Base-by-base conservation (phyloP, 2,329 filamentous ascomycete species). In the Plenodomus biglobosus region DNA sequence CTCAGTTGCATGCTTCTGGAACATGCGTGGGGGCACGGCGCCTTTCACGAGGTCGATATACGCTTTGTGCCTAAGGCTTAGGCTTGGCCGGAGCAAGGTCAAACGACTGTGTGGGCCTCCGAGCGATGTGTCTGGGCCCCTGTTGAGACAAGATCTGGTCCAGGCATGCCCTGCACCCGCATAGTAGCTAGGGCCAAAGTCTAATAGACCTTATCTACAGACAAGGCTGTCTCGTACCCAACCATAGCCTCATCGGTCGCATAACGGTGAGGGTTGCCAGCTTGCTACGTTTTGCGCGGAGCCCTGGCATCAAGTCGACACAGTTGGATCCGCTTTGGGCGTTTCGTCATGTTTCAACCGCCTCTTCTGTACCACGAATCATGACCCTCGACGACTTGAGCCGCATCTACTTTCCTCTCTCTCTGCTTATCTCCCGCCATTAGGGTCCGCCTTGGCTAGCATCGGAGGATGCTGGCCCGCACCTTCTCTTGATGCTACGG, bases 321-420 rank as follows among this genome's bases (percentile, higher is more conserved):
- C 64, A 60, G 47, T 37, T 50, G 52, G 59, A 50, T 62, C 62
- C 65, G 59, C 64, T 58, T 62, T 60, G 48, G 51, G 47, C 50
- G 66, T 69, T 69, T 68, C 64, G 62, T 62, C 61, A 52, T 47
- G 66, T 69, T 69, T 68, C 65, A 64, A 58, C 34, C 48, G 52
- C 59, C 53, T 45, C 55, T 42, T 54, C 51, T 52, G 52, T 44
- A 49, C 42, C 58, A 50, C 55, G 55, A 56, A 56, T 52, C 55
- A 58, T 42, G 44, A 47, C 48, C 20, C 36, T 36, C 49, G 35
- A 46, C 46, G 49, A 46, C 54, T 64, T 60, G 48, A 65, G 62
- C 64, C 62, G 58, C 64, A 64, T 47, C 48, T 46, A 48, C 45
- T 60, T 60, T 42, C 44, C 46, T 53, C 20, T 38, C 46, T 53